Evolutionary conservation across 208 protist genomes (phyloP).

Genomic region (Trypanosoma melophagium): DNA sequence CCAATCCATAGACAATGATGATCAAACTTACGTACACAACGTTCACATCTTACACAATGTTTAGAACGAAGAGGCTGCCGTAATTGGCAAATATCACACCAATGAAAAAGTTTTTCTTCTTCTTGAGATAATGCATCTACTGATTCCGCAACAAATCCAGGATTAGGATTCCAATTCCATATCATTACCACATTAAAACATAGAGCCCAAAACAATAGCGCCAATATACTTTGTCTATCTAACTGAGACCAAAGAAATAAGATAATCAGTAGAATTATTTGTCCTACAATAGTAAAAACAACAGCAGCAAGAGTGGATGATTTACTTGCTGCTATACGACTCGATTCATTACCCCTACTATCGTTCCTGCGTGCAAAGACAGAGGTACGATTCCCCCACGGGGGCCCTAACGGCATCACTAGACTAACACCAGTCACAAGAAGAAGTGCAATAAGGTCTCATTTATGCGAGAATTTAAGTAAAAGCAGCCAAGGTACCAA

Average conservation of each 20-base stretch:
- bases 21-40: constrained; percentile 86
- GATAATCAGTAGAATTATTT: constrained; percentile 9
- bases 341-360: background rate
- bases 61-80: constrained; percentile 74
- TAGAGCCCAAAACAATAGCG: constrained; percentile 6
- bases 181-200: constrained; percentile 27
- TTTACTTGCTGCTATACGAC: background rate
- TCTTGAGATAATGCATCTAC: constrained; percentile 3
- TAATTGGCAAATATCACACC: constrained; percentile 24
- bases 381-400: constrained; percentile 5
- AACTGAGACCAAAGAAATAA: constrained; percentile 4
- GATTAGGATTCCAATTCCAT: constrained; percentile 28
- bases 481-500: too few species aligned
- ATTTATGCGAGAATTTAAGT: too few species aligned
- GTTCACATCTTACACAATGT: constrained; percentile 66
- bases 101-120: constrained; percentile 17
- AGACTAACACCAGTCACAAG: too few species aligned
- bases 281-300: constrained; percentile 9
- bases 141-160: constrained; percentile 24
- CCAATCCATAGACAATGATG: constrained; percentile 91
- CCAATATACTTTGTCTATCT: background rate
- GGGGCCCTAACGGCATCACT: background rate
- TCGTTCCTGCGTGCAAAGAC: constrained; percentile 14
- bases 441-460: too few species aligned
- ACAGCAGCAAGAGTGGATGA: constrained; percentile 1